Conservation (phyloP, 1,139 yeast species). For the Suhomyces bokatorum region DNA sequence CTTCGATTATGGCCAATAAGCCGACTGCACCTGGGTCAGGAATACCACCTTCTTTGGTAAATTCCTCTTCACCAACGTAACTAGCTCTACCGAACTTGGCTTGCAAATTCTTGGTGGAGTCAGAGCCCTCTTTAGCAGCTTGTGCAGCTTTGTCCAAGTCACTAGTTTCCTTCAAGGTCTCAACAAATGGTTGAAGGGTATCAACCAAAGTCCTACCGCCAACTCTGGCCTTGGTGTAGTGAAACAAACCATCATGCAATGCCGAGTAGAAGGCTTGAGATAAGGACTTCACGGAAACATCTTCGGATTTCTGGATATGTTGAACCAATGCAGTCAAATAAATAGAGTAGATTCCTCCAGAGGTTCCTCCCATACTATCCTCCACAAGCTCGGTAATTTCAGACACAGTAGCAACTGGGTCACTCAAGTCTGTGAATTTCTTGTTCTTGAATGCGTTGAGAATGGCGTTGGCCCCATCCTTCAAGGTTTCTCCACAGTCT, state of each 20-base stretch:
- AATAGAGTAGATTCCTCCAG: slow-evolving; percentile 90
- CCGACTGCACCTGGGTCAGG: slow-evolving; percentile 97
- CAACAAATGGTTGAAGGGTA: slow-evolving; percentile 83
- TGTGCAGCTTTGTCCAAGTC: slow-evolving; percentile 59
- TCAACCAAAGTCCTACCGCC: slow-evolving; percentile 93
- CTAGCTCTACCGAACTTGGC: slow-evolving; percentile 95
- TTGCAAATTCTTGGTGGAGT: slow-evolving; percentile 65
- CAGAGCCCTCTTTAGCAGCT: slow-evolving; percentile 77
- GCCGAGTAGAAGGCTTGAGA: slow-evolving; percentile 46
- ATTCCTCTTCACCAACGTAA: slow-evolving; percentile 69
- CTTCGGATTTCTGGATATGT: slow-evolving; percentile 36
- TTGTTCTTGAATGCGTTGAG: slow-evolving; percentile 46
- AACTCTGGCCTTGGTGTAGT: slow-evolving; percentile 81
- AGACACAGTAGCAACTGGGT: slow-evolving; percentile 51
- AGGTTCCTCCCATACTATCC: slow-evolving; percentile 93
- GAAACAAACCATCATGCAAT: slow-evolving; percentile 58
- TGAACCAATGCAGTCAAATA: slow-evolving; percentile 64
- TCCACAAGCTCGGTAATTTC: slow-evolving; percentile 66
- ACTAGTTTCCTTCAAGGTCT: slow-evolving; percentile 49
- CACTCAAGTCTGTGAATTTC: slow-evolving; percentile 44
- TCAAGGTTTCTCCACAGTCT: slow-evolving; percentile 92
- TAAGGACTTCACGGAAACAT: slow-evolving; percentile 20
- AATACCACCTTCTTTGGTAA: slow-evolving; percentile 52
- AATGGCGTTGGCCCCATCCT: slow-evolving; percentile 77
- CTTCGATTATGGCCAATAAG: slow-evolving; percentile 64